phyloP scores from a whole-genome alignment of 805 yeast species.

The Saturnispora hagleri region DNA sequence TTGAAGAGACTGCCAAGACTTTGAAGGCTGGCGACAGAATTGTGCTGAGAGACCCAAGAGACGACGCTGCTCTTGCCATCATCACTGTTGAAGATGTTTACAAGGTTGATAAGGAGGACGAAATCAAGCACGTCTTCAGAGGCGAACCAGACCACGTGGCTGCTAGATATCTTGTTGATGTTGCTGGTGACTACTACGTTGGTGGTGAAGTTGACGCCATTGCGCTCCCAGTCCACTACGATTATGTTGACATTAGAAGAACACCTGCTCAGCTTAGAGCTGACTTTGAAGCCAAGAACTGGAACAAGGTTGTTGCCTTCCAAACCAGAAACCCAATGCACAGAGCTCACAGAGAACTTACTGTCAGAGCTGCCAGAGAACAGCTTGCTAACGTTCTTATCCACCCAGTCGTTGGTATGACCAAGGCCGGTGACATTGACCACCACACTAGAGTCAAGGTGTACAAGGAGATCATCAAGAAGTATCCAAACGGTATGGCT shows the following conservation, averaged over 20 bases:
- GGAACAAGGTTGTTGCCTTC: conserved; percentile 91
- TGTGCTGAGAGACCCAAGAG: conserved; percentile 73
- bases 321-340: conserved; percentile 99
- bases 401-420: conserved; percentile 94
- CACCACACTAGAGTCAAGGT: conserved; percentile 97
- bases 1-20: conserved; percentile 37
- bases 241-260: conserved; percentile 76
- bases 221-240: conserved; percentile 79
- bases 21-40: conserved; percentile 51
- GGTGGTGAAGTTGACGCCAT: conserved; percentile 88
- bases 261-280: conserved; percentile 86
- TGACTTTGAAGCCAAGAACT: conserved; percentile 71
- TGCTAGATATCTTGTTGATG: conserved; percentile 56
- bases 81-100: conserved; percentile 72
- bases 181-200: conserved; percentile 74
- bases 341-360: conserved; percentile 93
- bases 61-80: conserved; percentile 70
- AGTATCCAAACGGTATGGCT: conserved; percentile 93
- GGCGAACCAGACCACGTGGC: conserved; percentile 99
- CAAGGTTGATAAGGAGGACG: conserved; percentile 68
- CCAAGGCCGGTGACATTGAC: conserved; percentile 96
- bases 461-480: conserved; percentile 82
- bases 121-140: conserved; percentile 82
- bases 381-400: conserved; percentile 79
- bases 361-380: conserved; percentile 94